These are phyloP conservation scores for Adansonia grandidieri DNA, from an alignment of 441 rosid species.

Conservation along the genomic window DNA sequence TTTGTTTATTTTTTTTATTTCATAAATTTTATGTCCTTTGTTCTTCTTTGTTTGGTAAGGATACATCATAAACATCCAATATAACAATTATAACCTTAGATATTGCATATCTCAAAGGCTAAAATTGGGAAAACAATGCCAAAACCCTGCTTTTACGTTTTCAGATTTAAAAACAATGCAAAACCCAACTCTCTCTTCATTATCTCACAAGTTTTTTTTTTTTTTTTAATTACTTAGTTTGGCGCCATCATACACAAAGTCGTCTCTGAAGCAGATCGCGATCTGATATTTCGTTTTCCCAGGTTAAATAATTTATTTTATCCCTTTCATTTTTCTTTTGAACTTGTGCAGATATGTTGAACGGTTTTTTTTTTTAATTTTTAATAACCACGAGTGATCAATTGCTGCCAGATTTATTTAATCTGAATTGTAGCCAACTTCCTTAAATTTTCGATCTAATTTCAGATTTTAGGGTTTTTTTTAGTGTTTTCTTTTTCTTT, in stretches of 20 bases:
- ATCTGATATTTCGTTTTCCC: neutral
- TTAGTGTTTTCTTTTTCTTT: neutral
- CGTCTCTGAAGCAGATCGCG: constrained; percentile 10
- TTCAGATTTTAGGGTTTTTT: neutral
- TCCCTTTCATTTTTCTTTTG: neutral
- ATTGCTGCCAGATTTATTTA: constrained; percentile 5
- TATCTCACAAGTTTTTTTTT: neutral
- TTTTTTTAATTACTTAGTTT: neutral
- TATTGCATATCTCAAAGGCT: no score
- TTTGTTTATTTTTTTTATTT: no score
- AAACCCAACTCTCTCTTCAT: neutral
- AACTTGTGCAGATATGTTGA: neutral
- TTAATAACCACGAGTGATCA: neutral
- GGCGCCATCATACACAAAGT: constrained; percentile 17
- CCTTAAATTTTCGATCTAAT: neutral
- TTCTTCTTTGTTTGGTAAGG: no score
- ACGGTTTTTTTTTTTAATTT: neutral
- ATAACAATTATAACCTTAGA: no score
- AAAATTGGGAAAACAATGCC: no score
- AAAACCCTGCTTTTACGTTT: no score
- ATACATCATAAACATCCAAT: no score
- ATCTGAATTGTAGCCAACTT: neutral
- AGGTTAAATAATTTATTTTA: constrained; percentile 9
- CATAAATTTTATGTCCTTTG: no score
- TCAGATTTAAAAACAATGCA: neutral